Base-by-base conservation (phyloP, 345 rosid genomes). In the Pistacia vera region DNA sequence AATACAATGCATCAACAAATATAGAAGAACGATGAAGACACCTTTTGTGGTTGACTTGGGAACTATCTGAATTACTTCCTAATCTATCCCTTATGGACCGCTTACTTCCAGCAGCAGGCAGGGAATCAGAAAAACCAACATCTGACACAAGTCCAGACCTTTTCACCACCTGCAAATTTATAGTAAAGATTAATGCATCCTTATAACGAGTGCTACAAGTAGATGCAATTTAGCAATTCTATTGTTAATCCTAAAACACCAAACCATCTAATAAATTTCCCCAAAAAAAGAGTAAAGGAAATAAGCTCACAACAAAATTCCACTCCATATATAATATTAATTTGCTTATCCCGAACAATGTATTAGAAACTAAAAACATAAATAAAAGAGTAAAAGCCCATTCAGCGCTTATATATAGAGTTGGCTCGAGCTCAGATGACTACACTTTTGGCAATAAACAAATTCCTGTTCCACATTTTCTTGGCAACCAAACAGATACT, bases 11-110 rank as follows among this genome's bases (percentile, higher is more conserved):
- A 25, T 25, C 25, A 25, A 25, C n/a, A 54, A 30, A 66, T 5
- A 59, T 16, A 18, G 41, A 64, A 52, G 73, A 80, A 66, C 41
- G 58, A 78, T 56, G 28, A 77, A 62, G 75, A 65, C 72, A 93
- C 99, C 95, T 81, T 85, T 93, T 96, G 78, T 77, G 77, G 86
- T 80, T 77, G 44, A 68, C 70, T 54, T 77, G 88, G 2, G 89
- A 87, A 81, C 73, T 22, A 74, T 88, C 97, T 14, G 74, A 70
- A 83, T 63, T 83, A 68, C 81, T 76, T 36, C 98, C 98, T 81
- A 96, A 79, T 76, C 99, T 88, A 63, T 96, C 99, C 83, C 91
- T 92, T 2, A 89, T 85, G 38, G 98, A 90, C 48, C 98, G 92
- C 86, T 96, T 96, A 48, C 76, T 84, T 61, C 97, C 97, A 66